Percentiles rank a stretch among this genome's conserved stretches.
These are phyloP conservation scores for Allium sativum DNA, from an alignment of 106 monocot species.

Conservation along the genomic window DNA sequence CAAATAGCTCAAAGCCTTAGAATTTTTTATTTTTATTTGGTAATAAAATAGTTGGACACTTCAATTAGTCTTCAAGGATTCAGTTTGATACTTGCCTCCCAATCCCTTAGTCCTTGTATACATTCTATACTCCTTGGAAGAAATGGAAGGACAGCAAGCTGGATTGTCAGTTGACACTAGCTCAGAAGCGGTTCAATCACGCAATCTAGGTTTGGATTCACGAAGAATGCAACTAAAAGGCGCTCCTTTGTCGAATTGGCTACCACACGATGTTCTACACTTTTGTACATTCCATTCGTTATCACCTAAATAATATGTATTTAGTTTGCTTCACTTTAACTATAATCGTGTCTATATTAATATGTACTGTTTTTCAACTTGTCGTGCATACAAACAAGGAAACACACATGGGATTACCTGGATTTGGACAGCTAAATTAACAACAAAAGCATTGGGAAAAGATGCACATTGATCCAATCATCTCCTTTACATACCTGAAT, in stretches of 20 bases:
- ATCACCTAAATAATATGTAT: constrained; percentile 18
- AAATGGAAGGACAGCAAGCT: constrained; percentile 32
- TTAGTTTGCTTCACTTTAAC: no score
- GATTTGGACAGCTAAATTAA: constrained; percentile 25
- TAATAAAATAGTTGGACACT: no score
- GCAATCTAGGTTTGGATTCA: constrained; percentile 46
- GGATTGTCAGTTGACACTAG: constrained; percentile 24
- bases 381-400: no score
- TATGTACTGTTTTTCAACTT: no score
- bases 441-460: constrained; percentile 12
- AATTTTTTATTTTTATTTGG: no score
- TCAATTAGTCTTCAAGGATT: constrained; percentile 4
- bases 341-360: no score
- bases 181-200: constrained; percentile 28
- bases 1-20: no score
- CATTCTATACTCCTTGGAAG: constrained; percentile 46
- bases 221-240: constrained; percentile 53
- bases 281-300: constrained; percentile 44
- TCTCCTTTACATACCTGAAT: constrained; percentile 21
- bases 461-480: constrained; percentile 22
- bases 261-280: constrained; percentile 67
- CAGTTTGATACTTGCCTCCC: constrained; percentile 39
- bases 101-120: constrained; percentile 36
- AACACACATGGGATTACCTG: constrained; percentile 5
- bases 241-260: constrained; percentile 35